Base-by-base conservation (phyloP, 2,329 filamentous ascomycete genomes). In the Stagonosporopsis cucurbitacearum region DNA sequence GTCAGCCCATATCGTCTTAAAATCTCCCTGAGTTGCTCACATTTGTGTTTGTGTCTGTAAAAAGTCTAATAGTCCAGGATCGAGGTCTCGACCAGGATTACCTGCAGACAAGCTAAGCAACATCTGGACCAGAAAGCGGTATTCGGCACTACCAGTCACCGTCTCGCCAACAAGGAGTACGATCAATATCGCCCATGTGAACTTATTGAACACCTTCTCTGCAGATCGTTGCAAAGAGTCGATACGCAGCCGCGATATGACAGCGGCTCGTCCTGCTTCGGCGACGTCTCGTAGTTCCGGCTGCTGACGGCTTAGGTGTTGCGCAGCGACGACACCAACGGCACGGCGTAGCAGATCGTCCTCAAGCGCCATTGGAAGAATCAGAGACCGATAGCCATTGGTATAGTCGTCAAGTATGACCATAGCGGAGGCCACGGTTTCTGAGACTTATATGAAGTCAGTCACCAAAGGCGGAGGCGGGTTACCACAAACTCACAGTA, bases 91-190 rank as follows among this genome's bases (percentile, higher is more conserved):
- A 15, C 48, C 48, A 30, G 48, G 32, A 19, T 44, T 44, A 12
- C 28, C 32, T 28, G 12, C 37, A 19, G 48, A 51, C 32, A 78
- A 58, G 20, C 67, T 75, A 6, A 69, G 65, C 23, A 78, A 58
- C 67, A 79, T 76, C 45, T 75, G 68, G 0, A 78, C 58, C 0
- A 79, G 64, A 45, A 75, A 75, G 0, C 58, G 59, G 43, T 73
- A 79, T 28, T 78, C 77, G 19, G 67, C 67, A 3, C 75, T 74
- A 0, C 75, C 77, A 0, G 76, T 79, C 6, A 79, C 77, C 0
- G 77, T 78, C 13, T 79, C 77, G 0, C 77, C 77, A 0, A 79
- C 76, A 0, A 79, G 59, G 0, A 79, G 65, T 0, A 79, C 70
- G 1, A 78, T 58, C 11, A 79, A 63, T 0, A 75, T 78, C 0